Evolutionary conservation across 305 asterid species (phyloP).

Genomic region (Fraxinus floribunda): DNA sequence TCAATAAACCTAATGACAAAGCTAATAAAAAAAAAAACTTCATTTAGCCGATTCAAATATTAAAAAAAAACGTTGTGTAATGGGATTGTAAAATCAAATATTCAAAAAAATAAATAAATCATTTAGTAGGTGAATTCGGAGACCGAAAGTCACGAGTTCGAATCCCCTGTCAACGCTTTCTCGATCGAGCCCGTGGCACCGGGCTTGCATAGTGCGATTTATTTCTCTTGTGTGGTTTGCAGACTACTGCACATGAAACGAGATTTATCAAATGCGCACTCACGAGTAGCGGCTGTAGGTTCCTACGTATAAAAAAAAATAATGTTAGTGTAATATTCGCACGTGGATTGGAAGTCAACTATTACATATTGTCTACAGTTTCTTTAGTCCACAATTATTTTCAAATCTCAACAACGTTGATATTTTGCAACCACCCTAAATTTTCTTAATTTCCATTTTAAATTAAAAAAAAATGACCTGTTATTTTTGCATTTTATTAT

Average conservation of each 20-base stretch:
- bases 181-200: no score
- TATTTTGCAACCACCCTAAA: neutral
- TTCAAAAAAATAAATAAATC: no score
- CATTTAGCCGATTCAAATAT: neutral
- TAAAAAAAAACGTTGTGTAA: neutral
- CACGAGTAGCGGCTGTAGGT: no score
- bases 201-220: no score
- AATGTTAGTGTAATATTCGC: neutral
- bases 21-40: neutral
- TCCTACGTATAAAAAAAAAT: neutral
- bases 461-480: neutral
- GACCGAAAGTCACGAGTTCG: no score
- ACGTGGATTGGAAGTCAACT: conserved; percentile 8
- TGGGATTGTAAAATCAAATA: neutral
- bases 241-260: no score
- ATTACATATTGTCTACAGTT: neutral
- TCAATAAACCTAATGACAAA: neutral
- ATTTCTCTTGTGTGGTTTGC: no score
- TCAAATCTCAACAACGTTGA: neutral
- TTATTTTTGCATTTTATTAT: neutral
- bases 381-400: neutral
- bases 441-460: neutral
- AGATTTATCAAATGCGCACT: no score
- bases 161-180: no score
- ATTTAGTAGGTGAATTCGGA: no score